Evolutionary conservation across 2,329 filamentous ascomycete genomes (phyloP), one percentile per base, ranked within the genome.

Genomic region (Ophiostoma montium): DNA sequence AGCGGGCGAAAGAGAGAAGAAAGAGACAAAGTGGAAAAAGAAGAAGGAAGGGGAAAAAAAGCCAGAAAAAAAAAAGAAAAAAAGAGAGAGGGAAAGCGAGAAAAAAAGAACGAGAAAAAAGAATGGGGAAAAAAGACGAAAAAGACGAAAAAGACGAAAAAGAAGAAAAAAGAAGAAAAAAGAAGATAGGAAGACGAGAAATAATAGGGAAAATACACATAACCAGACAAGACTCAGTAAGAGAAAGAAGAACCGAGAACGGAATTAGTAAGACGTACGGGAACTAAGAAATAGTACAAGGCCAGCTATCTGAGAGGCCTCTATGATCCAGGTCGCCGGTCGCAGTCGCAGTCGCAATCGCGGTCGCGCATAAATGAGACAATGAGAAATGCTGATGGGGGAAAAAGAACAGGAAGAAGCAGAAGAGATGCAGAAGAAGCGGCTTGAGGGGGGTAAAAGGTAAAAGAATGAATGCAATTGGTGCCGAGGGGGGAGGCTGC

Each of bases 41-140:
- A 27, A 35, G 43, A 53, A 39, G 39, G 59, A 58, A 56, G 56
- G 55, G 18, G 12, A 36, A 32, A 44, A 33, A 36, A 13, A 36
- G 35, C n/a, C 3, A 30, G n/a, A 27, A n/a, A 42, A 42, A 15
- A 42, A 15, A n/a, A 27, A 27, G 12, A 30, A 42, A n/a, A 23
- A 39, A 39, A 23, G 11, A 39, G 18, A 23, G 31, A 33, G 12
- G 31, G 10, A 30, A 30, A 8, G n/a, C 15, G 3, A 16, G 4
- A 8, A 35, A 16, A 8, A 9, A 35, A 8, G n/a, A 35, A 35
- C 7, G 16, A 16, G 6, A 31, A 42, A 42, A 30, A n/a, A 33
- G 44, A 30, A 47, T 32, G 41, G 38, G 16, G 43, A 31, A 47
- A 35, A 35, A 49, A 35, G 11, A 44, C 18, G 45, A 35, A 35